Evolutionary conservation across 495 filamentous ascomycete genomes (phyloP).

Genomic region (Penicillium antarcticum): DNA sequence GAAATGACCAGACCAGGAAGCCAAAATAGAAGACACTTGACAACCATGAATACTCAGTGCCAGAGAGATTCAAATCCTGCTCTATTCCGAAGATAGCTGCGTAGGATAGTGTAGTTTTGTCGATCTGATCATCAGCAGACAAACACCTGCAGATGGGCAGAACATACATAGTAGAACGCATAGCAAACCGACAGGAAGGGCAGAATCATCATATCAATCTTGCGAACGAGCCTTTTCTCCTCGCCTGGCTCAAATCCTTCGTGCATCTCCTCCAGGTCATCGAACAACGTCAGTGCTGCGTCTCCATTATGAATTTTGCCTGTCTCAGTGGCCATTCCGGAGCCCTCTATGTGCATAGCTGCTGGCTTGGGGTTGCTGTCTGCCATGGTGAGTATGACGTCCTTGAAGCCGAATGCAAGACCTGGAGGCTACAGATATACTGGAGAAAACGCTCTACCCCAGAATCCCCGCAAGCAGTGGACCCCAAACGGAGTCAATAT

Average conservation of each 20-base stretch:
- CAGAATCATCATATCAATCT: conserved; percentile 41
- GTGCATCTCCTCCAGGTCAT: conserved; percentile 22
- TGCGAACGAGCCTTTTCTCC: conserved; percentile 41
- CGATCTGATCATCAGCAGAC: conserved; percentile 39
- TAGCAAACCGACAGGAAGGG: conserved; percentile 47
- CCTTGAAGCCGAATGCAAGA: no score
- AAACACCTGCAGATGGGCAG: no score
- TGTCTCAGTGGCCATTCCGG: conserved; percentile 6
- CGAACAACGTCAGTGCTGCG: conserved; percentile 30
- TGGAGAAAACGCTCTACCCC: neutral
- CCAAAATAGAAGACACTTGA: conserved; percentile 56
- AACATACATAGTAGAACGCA: conserved; percentile 50
- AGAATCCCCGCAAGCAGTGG: neutral
- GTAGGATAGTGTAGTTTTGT: conserved; percentile 55
- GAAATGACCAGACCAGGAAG: conserved; percentile 43
- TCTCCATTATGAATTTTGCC: conserved; percentile 31
- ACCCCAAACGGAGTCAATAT: neutral
- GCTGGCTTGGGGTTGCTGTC: conserved; percentile 6
- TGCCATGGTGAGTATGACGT: neutral
- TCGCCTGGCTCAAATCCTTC: conserved; percentile 38
- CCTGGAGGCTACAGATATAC: no score
- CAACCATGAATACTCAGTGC: conserved; percentile 51
- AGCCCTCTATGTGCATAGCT: conserved; percentile 11
- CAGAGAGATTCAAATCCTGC: conserved; percentile 41
- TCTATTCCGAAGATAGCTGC: conserved; percentile 55